phyloP scores from a whole-genome alignment of 208 protist genomes.

The Trypanosoma congolense region DNA sequence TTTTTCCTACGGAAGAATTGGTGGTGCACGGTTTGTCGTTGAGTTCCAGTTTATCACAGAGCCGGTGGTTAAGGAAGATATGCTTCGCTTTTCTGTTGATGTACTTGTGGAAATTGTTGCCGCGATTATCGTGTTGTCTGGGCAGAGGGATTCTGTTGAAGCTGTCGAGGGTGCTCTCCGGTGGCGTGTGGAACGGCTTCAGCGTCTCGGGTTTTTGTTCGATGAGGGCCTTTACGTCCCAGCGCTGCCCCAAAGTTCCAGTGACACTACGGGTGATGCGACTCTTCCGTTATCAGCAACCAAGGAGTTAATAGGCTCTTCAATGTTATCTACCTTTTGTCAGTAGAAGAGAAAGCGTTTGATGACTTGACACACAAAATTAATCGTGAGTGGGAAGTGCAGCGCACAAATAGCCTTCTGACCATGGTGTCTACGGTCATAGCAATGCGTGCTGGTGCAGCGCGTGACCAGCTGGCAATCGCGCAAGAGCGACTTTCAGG shows the following conservation, averaged over 20 bases:
- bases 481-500: conserved; percentile 4
- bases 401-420: conserved; percentile 17
- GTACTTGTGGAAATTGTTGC: conserved; percentile 20
- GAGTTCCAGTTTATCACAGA: conserved; percentile 84
- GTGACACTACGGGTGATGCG: conserved; percentile 12
- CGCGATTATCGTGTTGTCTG: background rate
- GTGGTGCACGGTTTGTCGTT: conserved; percentile 56
- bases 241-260: conserved; percentile 19
- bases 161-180: conserved; percentile 10
- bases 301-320: conserved; percentile 32
- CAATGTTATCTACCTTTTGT: conserved; percentile 37
- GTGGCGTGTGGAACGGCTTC: conserved; percentile 56
- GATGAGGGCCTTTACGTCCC: conserved; percentile 79
- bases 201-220: conserved; percentile 70
- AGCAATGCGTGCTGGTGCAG: conserved; percentile 15
- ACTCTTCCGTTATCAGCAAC: conserved; percentile 7
- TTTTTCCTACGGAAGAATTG: conserved; percentile 77
- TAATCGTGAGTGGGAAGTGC: conserved; percentile 38
- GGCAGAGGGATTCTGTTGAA: background rate
- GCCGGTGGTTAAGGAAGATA: conserved; percentile 42
- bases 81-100: conserved; percentile 54
- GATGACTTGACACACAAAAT: conserved; percentile 31
- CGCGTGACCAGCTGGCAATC: conserved; percentile 4
- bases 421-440: conserved; percentile 9
- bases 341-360: conserved; percentile 12